Conservation (phyloP, 768 basidiomycete species). For the Lyophyllum decastes region DNA sequence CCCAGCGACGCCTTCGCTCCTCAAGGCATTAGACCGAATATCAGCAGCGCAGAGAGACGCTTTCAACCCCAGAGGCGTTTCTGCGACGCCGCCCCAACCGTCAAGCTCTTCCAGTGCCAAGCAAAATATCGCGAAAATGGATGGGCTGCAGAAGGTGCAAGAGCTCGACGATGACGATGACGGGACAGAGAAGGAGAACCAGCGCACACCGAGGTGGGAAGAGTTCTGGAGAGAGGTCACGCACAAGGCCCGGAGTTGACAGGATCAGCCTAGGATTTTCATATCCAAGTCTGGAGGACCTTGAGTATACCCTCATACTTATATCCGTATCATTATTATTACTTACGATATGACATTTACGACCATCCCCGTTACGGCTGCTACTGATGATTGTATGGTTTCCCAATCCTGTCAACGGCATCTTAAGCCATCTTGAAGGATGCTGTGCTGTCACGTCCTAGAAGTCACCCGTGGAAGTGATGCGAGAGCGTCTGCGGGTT, state of each 20-base stretch:
- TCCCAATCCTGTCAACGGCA: not conserved
- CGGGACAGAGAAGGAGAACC: constrained; percentile 10
- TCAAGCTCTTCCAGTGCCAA: not conserved
- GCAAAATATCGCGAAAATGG: constrained; percentile 1
- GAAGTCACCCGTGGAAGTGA: too few relatives aligned
- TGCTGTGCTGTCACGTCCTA: too few relatives aligned
- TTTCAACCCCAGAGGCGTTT: constrained; percentile 26
- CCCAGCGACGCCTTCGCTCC: constrained; percentile 65
- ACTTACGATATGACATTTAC: not conserved
- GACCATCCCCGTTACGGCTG: not conserved
- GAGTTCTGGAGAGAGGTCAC: constrained; percentile 48
- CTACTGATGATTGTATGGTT: not conserved
- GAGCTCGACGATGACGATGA: constrained; percentile 13
- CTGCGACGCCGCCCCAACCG: not conserved
- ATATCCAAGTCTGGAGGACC: not conserved
- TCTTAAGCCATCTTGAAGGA: too few relatives aligned
- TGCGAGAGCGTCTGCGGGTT: too few relatives aligned
- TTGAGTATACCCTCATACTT: not conserved
- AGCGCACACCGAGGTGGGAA: constrained; percentile 35
- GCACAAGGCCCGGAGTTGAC: constrained; percentile 27
- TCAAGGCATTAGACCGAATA: constrained; percentile 63
- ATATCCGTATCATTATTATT: constrained; percentile 10
- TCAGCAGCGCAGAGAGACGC: constrained; percentile 55
- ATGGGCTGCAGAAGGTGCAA: constrained; percentile 12
- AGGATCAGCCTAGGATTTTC: not conserved